Conservation (phyloP, 306 rosid genomes). For the Trichosanthes cucumerina region DNA sequence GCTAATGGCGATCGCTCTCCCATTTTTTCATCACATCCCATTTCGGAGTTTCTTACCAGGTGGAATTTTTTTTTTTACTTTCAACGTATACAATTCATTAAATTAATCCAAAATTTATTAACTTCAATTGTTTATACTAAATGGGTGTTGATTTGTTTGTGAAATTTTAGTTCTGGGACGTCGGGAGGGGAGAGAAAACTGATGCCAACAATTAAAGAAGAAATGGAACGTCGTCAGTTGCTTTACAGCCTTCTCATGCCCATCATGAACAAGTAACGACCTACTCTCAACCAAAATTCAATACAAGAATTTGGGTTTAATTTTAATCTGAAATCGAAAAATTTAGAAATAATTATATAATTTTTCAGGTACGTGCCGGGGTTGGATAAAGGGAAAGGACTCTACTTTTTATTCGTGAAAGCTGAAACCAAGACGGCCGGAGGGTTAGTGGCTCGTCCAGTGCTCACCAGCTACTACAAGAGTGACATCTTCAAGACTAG, state of each 20-base stretch:
- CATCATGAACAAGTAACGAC: slow-evolving; percentile 58
- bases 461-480: slow-evolving; percentile 77
- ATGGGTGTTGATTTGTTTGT: neutral
- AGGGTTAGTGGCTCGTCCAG: slow-evolving; percentile 77
- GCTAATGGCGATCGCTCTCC: slow-evolving; percentile 81
- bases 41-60: slow-evolving; percentile 97
- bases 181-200: slow-evolving; percentile 89
- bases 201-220: slow-evolving; percentile 72
- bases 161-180: slow-evolving; percentile 63
- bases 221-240: slow-evolving; percentile 66
- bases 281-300: too few relatives aligned
- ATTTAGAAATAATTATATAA: neutral
- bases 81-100: too few relatives aligned
- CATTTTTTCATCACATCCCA: slow-evolving; percentile 49
- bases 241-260: slow-evolving; percentile 87
- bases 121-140: neutral
- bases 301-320: neutral
- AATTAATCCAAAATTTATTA: too few relatives aligned
- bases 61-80: slow-evolving; percentile 11
- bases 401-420: slow-evolving; percentile 65
- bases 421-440: slow-evolving; percentile 68
- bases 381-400: slow-evolving; percentile 80
- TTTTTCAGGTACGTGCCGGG: slow-evolving; percentile 46
- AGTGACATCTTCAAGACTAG: slow-evolving; percentile 76
- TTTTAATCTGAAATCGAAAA: too few relatives aligned